Conservation (phyloP, 495 filamentous ascomycete genomes). For the Penicillium herquei region DNA sequence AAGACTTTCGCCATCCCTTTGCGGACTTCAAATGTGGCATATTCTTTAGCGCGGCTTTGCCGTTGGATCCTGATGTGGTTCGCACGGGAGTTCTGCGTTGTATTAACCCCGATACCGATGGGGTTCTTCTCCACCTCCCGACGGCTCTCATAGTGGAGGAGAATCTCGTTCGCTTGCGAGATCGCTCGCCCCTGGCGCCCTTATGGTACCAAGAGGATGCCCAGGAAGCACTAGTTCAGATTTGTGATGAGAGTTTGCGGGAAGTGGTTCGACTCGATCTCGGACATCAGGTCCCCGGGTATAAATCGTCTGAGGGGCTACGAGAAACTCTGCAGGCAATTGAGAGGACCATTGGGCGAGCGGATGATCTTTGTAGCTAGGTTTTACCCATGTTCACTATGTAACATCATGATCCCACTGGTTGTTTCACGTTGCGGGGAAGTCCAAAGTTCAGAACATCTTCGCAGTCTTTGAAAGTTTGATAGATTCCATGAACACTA, state of each 20-base stretch:
- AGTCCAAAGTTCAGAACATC: too few species aligned
- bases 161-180: background rate
- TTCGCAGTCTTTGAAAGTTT: too few species aligned
- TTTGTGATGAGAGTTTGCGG: background rate
- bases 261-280: background rate
- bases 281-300: background rate
- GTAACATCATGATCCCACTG: too few species aligned
- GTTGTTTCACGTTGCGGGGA: too few species aligned
- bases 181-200: background rate
- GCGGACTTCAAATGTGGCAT: background rate
- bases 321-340: background rate
- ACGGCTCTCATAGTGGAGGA: background rate
- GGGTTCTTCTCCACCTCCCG: background rate
- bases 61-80: background rate
- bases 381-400: too few species aligned
- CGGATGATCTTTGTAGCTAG: too few species aligned
- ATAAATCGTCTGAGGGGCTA: background rate
- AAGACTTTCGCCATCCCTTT: background rate
- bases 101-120: background rate
- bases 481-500: too few species aligned
- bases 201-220: background rate
- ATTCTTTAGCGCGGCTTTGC: background rate
- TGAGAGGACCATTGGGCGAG: background rate
- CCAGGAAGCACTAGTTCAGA: background rate
- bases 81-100: background rate